Percentiles rank a stretch among this genome's conserved stretches.
Evolutionary conservation across 2,329 filamentous ascomycete genomes (phyloP).

Genomic region (Diplodia seriata): DNA sequence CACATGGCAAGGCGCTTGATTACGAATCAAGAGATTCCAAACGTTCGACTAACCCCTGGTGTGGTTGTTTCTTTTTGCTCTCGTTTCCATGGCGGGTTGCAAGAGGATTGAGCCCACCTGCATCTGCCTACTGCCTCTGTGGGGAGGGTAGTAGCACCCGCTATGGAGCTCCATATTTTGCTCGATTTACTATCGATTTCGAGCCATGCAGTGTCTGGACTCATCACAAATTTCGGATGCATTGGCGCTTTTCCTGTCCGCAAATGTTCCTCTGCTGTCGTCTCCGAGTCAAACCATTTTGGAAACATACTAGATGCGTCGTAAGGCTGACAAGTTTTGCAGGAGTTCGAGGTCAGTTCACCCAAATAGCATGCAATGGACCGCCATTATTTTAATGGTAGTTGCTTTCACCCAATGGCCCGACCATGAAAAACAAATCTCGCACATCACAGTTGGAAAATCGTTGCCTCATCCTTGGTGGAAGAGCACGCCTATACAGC

Average conservation of each 20-base stretch:
- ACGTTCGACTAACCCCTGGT: constrained; percentile 37
- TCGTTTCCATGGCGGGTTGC: background rate
- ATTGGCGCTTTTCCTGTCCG: background rate
- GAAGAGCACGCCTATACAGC: background rate
- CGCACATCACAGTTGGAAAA: background rate
- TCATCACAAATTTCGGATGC: no score
- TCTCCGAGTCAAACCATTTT: background rate
- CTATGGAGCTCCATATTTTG: no score
- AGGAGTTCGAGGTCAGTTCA: background rate
- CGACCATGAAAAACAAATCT: background rate
- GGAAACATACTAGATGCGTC: background rate
- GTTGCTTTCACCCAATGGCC: no score
- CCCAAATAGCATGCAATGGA: no score
- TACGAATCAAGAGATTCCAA: constrained; percentile 58
- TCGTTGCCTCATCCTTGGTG: background rate
- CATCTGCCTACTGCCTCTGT: no score
- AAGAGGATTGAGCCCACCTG: no score
- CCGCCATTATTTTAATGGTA: no score
- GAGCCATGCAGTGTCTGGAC: no score
- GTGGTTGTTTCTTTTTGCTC: constrained; percentile 29
- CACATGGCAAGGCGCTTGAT: constrained; percentile 66
- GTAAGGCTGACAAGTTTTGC: background rate
- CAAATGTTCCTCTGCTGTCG: background rate
- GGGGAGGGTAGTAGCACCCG: no score
- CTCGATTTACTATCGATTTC: no score